Base-by-base conservation (phyloP, 2,329 filamentous ascomycete species). In the Geosmithia morbida region DNA sequence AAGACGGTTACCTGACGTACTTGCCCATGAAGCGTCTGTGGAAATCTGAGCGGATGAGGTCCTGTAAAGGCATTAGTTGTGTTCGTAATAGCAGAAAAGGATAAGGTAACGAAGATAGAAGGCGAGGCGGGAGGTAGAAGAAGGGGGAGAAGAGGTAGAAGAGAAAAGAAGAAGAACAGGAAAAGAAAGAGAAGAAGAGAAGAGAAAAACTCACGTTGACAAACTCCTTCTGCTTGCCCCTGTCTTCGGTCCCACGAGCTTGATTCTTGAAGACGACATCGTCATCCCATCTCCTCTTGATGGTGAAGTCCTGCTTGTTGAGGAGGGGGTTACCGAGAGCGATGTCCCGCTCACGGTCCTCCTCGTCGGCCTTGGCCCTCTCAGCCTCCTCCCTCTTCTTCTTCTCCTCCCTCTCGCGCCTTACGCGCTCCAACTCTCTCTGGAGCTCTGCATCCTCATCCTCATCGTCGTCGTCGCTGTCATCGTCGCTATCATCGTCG, bases 221-320 rank as follows among this genome's bases (percentile, higher is more conserved):
- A 67, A 98, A 98, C 65, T 95, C 89, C 70, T 90, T 94, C 11
- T 37, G 10, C 66, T 76, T 79, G 70, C 88, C 79, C 70, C 83
- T 89, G 52, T 96, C 87, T 60, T 97, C 90, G 1, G 89, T 95
- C 8, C 90, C 92, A 50, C 92, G 77, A 33, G 90, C 92, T 68
- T 98, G 92, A 64, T 98, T 98, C 71, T 95, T 97, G 69, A 98
- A 98, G 2, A 98, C 89, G 13, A 98, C 92, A 61, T 98, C 92
- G 57, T 98, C 92, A 56, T 98, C 92, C 92, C 92, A 98, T 56
- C 89, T 71, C 55, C 87, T 72, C 74, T 95, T 96, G 59, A 96
- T 82, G 49, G 83, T 88, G 62, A 94, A 97, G 56, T 95, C 88
- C 18, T 77, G 67, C 61, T 86, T 85, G 46, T 97, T 96, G 48